Base-by-base conservation (phyloP, 352 stramenopile species). In the Pythium phragmiticola region DNA sequence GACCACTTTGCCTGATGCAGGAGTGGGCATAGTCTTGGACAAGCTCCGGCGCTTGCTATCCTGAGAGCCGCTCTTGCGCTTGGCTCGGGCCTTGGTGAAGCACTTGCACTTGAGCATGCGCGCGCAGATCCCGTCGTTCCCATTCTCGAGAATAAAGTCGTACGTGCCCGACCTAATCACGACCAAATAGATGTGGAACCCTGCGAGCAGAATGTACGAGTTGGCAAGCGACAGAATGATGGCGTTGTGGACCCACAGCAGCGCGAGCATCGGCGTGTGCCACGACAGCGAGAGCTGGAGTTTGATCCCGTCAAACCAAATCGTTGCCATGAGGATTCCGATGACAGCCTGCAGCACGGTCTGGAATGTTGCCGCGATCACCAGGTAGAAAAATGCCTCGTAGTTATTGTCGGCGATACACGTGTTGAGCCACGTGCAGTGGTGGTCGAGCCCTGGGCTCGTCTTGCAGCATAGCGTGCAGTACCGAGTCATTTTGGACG, bases 371-470 rank as follows among this genome's bases (percentile, higher is more conserved):
- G 82, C 73, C 16, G 76, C 73, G 17, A 89, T 62, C 16, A 94
- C 84, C 13, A 96, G 65, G 23, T 71, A 80, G 66, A 91, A 96
- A 53, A 96, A 96, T 6, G 85, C 72, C 53, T 88, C 84, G 67
- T 95, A 95, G 65, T 95, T 92, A 59, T 68, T 85, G 60, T 90
- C 82, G 12, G 77, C 84, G 49, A 95, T 93, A 68, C 86, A 93
- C 7, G 86, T 95, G 64, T 95, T 95, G 53, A 95, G 73, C 84
- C 86, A 95, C 19, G 86, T 92, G 72, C 86, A 95, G 65, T 95
- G 86, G 63, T 95, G 86, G 49, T 95, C 86, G 7, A 95, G 71
- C 0, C 84, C 81, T 9, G 81, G 79, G 33, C 83, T 93, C 54
- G 75, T 90, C 62, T 96, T 96, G 69, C 77, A 87, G 71, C 87